Percentiles rank a stretch among this genome's conserved stretches.
These are phyloP conservation scores for Tetracentron sinense DNA, from an alignment of 164 flowering plant genomes.

Conservation along the genomic window DNA sequence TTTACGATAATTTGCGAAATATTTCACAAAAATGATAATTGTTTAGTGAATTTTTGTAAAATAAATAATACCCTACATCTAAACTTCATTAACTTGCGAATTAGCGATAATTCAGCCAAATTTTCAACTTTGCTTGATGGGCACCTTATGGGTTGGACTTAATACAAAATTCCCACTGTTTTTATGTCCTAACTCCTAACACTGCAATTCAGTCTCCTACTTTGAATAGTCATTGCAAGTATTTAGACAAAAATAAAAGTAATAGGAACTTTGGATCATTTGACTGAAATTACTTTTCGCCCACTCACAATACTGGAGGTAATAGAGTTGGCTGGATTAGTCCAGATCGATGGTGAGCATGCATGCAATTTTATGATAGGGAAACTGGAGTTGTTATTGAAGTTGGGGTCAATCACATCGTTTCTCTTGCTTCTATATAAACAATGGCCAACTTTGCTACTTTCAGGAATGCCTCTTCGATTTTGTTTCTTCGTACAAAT, in stretches of 20 bases:
- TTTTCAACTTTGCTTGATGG: background rate
- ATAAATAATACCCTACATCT: no score
- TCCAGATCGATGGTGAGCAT: background rate
- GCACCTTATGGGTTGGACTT: background rate
- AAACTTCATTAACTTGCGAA: no score
- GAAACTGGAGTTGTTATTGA: background rate
- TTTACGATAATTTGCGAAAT: no score
- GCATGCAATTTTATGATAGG: background rate
- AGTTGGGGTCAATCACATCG: background rate
- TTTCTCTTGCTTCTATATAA: background rate
- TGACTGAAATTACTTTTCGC: no score
- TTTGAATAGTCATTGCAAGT: background rate
- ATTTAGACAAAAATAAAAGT: background rate
- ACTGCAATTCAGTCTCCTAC: background rate
- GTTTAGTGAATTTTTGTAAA: no score
- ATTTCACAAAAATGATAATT: no score
- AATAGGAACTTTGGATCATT: no score
- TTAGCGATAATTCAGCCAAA: no score
- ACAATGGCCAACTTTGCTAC: background rate
- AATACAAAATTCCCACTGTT: background rate
- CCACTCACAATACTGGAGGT: no score
- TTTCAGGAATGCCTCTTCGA: background rate
- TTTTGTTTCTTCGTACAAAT: background rate
- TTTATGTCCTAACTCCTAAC: background rate
- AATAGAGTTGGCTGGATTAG: no score